A percentile compares a stretch with the other conserved stretches of the same genome.
Evolutionary conservation across 805 yeast species (phyloP).

Genomic region (Yarrowia bubula): DNA sequence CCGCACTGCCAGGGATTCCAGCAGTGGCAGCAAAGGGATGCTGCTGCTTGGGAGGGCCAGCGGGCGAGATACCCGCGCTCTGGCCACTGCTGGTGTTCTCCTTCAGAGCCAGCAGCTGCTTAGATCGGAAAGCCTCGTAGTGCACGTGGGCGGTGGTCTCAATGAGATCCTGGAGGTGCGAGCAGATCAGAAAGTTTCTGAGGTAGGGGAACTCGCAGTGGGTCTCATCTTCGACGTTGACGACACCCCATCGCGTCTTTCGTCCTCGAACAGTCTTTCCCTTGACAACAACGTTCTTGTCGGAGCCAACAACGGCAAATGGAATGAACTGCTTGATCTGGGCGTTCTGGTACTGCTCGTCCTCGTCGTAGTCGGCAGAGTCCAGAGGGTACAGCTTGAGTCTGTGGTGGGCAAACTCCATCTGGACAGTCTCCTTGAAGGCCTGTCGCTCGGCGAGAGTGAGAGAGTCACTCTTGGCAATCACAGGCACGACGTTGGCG

Average conservation of each 20-base stretch:
- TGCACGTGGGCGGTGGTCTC: slow-evolving; percentile 86
- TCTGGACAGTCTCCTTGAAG: slow-evolving; percentile 71
- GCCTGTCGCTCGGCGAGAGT: slow-evolving; percentile 79
- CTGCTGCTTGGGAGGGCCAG: slow-evolving; percentile 4
- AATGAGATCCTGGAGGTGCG: slow-evolving; percentile 92
- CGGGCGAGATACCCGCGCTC: slow-evolving; percentile 13
- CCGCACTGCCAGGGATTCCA: slow-evolving; percentile 8
- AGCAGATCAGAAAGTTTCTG: slow-evolving; percentile 90
- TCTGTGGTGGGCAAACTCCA: slow-evolving; percentile 65
- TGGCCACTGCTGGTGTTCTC: slow-evolving; percentile 51
- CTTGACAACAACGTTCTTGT: slow-evolving; percentile 66
- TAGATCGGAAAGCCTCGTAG: slow-evolving; percentile 89
- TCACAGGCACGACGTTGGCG: slow-evolving; percentile 91
- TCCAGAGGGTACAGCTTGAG: slow-evolving; percentile 74
- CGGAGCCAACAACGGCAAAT: slow-evolving; percentile 92
- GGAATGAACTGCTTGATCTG: slow-evolving; percentile 52
- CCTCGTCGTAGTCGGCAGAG: slow-evolving; percentile 51
- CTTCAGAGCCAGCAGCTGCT: slow-evolving; percentile 89
- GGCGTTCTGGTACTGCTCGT: slow-evolving; percentile 39
- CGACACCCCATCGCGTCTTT: slow-evolving; percentile 89
- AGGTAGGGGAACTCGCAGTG: slow-evolving; percentile 95
- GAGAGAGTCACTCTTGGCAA: slow-evolving; percentile 88
- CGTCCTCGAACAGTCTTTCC: slow-evolving; percentile 87
- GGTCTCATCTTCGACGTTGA: slow-evolving; percentile 88
- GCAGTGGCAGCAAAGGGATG: slow-evolving; percentile 15